These are phyloP conservation scores for Gracilaria domingensis DNA, from an alignment of 23 red algal genomes.

Conservation along the genomic window DNA sequence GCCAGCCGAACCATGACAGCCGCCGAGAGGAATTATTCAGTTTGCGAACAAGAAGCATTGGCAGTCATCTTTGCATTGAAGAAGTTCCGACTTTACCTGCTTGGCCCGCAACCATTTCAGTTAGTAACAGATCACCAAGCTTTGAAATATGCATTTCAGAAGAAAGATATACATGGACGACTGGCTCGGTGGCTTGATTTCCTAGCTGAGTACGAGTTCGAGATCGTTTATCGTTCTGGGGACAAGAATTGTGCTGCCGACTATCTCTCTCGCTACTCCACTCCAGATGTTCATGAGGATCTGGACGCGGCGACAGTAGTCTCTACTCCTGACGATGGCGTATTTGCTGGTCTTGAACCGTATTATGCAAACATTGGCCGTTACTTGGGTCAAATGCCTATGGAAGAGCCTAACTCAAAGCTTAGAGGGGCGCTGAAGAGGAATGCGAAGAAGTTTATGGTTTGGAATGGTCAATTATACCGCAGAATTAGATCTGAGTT, in stretches of 20 bases:
- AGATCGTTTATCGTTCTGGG: not conserved
- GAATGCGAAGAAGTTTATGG: constrained; percentile 4
- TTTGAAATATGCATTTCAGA: not conserved
- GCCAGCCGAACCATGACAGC: not conserved
- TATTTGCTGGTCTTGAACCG: not conserved
- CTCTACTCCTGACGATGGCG: too few relatives aligned
- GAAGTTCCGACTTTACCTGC: not conserved
- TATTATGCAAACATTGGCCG: not conserved
- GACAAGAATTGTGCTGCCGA: not conserved
- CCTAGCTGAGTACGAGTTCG: not conserved
- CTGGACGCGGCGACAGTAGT: not conserved
- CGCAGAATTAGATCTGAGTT: not conserved
- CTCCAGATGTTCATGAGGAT: too few relatives aligned
- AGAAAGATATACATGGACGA: not conserved
- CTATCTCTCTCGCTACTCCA: not conserved
- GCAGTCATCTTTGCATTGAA: not conserved
- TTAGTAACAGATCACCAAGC: not conserved
- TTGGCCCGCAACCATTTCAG: not conserved
- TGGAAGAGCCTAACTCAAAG: not conserved
- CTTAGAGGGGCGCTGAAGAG: not conserved
- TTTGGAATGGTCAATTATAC: constrained; percentile 15
- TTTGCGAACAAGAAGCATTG: not conserved
- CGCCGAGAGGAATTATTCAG: not conserved
- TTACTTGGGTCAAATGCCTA: not conserved
- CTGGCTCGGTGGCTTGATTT: not conserved